A percentile compares a stretch with the other conserved stretches of the same genome.
Conservation (phyloP, 225 moss, liverwort and hornwort species). For the Marchantia paleacea region DNA sequence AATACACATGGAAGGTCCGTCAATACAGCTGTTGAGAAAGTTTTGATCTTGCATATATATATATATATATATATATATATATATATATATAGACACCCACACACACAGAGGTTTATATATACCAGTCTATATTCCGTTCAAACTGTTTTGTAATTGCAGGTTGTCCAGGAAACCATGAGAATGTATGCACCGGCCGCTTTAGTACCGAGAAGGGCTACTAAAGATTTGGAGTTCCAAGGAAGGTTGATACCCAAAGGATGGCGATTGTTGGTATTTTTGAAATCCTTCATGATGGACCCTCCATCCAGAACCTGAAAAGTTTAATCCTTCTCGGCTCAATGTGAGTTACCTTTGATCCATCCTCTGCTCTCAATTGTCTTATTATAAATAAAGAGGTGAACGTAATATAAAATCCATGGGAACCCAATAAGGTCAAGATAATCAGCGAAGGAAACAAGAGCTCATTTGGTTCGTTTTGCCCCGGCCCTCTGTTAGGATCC, state of each 20-base stretch:
- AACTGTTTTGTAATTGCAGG: not conserved
- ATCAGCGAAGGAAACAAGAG: no score
- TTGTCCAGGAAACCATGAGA: conserved; percentile 20
- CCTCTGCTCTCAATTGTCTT: no score
- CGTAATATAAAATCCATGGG: no score
- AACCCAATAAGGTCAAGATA: no score
- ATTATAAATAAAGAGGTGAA: no score
- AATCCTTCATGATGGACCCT: conserved; percentile 8
- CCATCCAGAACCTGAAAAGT: conserved; percentile 7
- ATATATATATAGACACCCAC: no score
- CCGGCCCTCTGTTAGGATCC: not conserved
- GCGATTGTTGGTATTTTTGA: conserved; percentile 10
- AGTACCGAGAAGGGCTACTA: conserved; percentile 3
- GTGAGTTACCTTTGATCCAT: not conserved
- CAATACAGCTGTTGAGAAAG: no score
- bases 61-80: no score
- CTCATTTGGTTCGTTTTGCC: no score
- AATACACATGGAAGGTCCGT: conserved; percentile 15
- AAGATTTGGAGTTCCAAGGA: conserved; percentile 13
- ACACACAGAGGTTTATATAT: no score
- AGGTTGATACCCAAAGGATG: conserved; percentile 19
- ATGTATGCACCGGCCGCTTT: not conserved
- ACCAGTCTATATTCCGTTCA: not conserved
- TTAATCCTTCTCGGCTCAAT: not conserved
- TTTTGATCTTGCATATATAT: no score